Conservation (phyloP, 306 rosid genomes). For the Sesbania bispinosa region DNA sequence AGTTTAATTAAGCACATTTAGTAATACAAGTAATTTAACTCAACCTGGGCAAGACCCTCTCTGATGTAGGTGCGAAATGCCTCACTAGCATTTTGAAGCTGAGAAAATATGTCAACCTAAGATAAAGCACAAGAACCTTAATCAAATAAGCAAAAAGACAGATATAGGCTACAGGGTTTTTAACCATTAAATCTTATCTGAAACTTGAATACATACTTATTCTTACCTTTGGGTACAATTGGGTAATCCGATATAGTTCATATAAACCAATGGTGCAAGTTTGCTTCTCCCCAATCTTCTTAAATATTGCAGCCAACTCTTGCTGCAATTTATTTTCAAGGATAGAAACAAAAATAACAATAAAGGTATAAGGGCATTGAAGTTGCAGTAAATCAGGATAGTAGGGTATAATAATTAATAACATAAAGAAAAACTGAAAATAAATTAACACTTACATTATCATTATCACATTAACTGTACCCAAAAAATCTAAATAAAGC, state of each 20-base stretch:
- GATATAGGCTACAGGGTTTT: neutral
- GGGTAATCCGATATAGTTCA: constrained; percentile 92
- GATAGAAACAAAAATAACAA: constrained; percentile 4
- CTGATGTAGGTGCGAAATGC: constrained; percentile 96
- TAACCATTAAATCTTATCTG: neutral
- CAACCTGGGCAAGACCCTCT: constrained; percentile 96
- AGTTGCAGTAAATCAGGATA: constrained; percentile 6
- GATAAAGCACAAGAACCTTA: constrained; percentile 16
- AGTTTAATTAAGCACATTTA: constrained; percentile 1
- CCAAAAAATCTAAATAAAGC: neutral
- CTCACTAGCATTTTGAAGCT: constrained; percentile 98
- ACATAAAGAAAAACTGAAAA: neutral
- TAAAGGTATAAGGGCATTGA: neutral
- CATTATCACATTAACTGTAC: neutral
- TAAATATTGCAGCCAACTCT: constrained; percentile 98
- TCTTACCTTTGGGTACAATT: constrained; percentile 85
- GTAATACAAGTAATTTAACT: constrained; percentile 6
- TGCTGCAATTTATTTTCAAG: constrained; percentile 49
- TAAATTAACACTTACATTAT: neutral
- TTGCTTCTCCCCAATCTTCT: constrained; percentile 99
- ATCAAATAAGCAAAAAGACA: constrained; percentile 5
- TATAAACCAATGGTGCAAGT: constrained; percentile 92
- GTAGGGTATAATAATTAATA: neutral
- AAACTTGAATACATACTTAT: neutral
- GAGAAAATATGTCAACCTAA: constrained; percentile 96